These are phyloP conservation scores for Wickerhamiella sorbophila DNA, from an alignment of 805 yeast genomes.

Conservation along the genomic window DNA sequence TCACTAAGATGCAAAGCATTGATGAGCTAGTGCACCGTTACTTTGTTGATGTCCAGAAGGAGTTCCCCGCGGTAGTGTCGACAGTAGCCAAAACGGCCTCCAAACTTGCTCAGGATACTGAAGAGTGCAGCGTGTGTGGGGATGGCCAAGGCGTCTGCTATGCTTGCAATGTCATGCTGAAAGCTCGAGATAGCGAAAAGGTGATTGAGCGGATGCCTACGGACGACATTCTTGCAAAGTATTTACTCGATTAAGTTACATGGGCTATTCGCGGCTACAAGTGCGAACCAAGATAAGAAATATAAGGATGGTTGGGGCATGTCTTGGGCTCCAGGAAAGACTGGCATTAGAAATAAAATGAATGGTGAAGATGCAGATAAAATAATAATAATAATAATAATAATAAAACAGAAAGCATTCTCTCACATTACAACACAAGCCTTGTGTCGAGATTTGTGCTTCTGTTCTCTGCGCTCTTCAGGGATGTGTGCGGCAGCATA, in stretches of 20 bases:
- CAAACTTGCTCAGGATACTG: conserved; percentile 33
- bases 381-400: too few relatives aligned
- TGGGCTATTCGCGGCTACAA: too few relatives aligned
- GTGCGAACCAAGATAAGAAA: too few relatives aligned
- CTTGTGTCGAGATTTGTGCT: background rate
- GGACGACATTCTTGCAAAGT: conserved; percentile 4
- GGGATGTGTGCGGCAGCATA: background rate
- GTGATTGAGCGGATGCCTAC: background rate
- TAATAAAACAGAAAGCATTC: background rate
- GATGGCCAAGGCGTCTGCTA: conserved; percentile 13
- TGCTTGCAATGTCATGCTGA: conserved; percentile 13
- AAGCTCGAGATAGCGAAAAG: background rate
- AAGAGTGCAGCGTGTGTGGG: conserved; percentile 14
- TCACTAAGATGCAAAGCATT: conserved; percentile 62
- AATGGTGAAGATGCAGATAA: background rate
- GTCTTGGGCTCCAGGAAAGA: too few relatives aligned
- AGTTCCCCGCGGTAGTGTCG: conserved; percentile 77
- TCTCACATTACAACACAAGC: background rate
- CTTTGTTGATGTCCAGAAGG: conserved; percentile 54
- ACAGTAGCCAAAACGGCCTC: conserved; percentile 85
- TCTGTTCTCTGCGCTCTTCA: background rate
- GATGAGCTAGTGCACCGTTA: conserved; percentile 66
- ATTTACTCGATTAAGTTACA: conserved; percentile 1
- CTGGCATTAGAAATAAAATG: too few relatives aligned
- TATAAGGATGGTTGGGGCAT: too few relatives aligned